Conservation (phyloP, 2,329 filamentous ascomycete genomes). For the Elsinoe arachidis region DNA sequence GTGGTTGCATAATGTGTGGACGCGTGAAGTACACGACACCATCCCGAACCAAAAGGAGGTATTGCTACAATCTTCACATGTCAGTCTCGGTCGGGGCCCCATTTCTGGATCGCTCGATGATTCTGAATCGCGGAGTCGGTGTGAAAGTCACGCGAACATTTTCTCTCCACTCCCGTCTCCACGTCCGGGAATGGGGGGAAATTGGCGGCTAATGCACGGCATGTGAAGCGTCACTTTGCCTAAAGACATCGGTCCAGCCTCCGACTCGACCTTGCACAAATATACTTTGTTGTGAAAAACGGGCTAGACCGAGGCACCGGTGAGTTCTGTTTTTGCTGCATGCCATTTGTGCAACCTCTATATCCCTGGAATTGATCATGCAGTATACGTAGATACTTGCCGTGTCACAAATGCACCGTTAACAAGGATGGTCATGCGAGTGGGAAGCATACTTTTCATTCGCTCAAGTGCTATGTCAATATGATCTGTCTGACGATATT, state of each 20-base stretch:
- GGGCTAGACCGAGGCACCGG: background rate
- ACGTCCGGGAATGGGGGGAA: background rate
- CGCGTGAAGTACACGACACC: background rate
- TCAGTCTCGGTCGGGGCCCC: background rate
- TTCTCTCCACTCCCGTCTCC: background rate
- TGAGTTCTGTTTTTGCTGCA: background rate
- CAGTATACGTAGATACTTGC: background rate
- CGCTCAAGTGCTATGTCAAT: conserved; percentile 9
- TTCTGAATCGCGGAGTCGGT: background rate
- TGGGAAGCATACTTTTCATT: conserved; percentile 6
- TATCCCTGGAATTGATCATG: no score
- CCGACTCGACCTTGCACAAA: conserved; percentile 1
- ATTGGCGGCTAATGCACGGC: conserved; percentile 4
- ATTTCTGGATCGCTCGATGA: background rate
- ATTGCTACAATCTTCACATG: background rate
- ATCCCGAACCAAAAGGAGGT: background rate
- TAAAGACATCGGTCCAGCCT: background rate
- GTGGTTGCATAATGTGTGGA: background rate
- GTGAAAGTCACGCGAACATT: conserved; percentile 3
- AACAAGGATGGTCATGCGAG: no score
- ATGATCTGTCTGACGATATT: background rate
- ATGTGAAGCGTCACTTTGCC: background rate
- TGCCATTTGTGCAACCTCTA: background rate
- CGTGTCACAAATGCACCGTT: background rate
- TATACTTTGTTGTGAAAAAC: conserved; percentile 2